These are phyloP conservation scores for Cladosporium austrohemisphaericum DNA, from an alignment of 2,329 filamentous ascomycete genomes.

Conservation along the genomic window DNA sequence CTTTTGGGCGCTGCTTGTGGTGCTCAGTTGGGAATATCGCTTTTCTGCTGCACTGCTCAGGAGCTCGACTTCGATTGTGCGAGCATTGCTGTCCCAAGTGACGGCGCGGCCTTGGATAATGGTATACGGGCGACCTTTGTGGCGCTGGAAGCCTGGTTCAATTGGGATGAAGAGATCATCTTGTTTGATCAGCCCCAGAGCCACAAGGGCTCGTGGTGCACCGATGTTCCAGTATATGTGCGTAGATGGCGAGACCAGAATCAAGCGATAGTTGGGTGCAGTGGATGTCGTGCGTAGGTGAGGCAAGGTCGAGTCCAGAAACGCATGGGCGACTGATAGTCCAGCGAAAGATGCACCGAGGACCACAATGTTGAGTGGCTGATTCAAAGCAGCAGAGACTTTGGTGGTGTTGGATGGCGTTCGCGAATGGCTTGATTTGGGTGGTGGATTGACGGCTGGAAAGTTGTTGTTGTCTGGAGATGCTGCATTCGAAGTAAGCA, in stretches of 20 bases:
- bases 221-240: slow-evolving; percentile 39
- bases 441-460: slow-evolving; percentile 4
- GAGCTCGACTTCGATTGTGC: slow-evolving; percentile 35
- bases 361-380: slow-evolving; percentile 36
- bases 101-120: slow-evolving; percentile 37
- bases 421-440: background rate
- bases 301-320: slow-evolving; percentile 33
- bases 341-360: slow-evolving; percentile 39
- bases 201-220: slow-evolving; percentile 37
- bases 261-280: slow-evolving; percentile 31
- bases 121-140: slow-evolving; percentile 27
- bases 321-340: slow-evolving; percentile 35
- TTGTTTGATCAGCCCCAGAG: slow-evolving; percentile 32
- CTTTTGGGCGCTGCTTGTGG: background rate
- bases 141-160: slow-evolving; percentile 32
- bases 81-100: slow-evolving; percentile 34
- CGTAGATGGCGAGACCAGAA: slow-evolving; percentile 35
- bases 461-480: background rate
- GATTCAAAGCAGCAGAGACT: background rate
- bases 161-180: slow-evolving; percentile 36
- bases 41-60: slow-evolving; percentile 22
- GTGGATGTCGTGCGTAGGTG: slow-evolving; percentile 26
- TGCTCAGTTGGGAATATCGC: slow-evolving; percentile 14
- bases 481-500: background rate
- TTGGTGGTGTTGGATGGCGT: background rate